Conservation (phyloP, 225 moss, liverwort and hornwort species). For the Neckera pumila region DNA sequence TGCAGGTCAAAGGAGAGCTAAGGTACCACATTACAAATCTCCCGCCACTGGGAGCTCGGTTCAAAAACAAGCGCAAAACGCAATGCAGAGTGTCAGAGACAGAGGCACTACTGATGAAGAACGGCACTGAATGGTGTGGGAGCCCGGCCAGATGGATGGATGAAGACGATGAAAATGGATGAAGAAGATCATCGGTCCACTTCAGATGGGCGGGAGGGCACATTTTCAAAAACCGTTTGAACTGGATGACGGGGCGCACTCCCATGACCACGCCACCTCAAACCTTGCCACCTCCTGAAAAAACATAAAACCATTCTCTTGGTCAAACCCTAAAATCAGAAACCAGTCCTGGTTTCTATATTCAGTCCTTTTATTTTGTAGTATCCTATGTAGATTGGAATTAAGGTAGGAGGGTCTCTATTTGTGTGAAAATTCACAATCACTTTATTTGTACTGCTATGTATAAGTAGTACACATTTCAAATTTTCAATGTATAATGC, state of each 20-base stretch:
- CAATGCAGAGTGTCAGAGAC: not conserved
- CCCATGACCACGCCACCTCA: not conserved
- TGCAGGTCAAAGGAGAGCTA: fast-evolving
- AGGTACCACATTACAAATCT: not conserved
- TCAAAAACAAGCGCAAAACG: not conserved
- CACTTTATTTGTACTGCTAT: not conserved
- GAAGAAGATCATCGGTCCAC: not conserved
- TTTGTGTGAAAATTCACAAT: not conserved
- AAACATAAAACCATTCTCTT: not conserved
- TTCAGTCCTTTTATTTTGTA: not conserved
- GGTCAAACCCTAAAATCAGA: not conserved
- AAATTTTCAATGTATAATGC: not conserved
- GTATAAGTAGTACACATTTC: not conserved
- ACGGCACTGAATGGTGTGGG: not conserved
- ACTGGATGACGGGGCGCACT: not conserved
- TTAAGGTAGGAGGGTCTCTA: too few species aligned
- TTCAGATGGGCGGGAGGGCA: not conserved
- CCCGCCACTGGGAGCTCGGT: not conserved
- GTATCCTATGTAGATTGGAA: too few species aligned
- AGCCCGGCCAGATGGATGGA: not conserved
- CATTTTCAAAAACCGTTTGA: slow-evolving; percentile 10
- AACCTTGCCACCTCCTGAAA: not conserved
- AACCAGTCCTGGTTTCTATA: not conserved
- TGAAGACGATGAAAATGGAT: not conserved
- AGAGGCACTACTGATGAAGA: not conserved